Evolutionary conservation across 1,139 yeast species (phyloP).

Genomic region (Lodderomyces jiufengensis): DNA sequence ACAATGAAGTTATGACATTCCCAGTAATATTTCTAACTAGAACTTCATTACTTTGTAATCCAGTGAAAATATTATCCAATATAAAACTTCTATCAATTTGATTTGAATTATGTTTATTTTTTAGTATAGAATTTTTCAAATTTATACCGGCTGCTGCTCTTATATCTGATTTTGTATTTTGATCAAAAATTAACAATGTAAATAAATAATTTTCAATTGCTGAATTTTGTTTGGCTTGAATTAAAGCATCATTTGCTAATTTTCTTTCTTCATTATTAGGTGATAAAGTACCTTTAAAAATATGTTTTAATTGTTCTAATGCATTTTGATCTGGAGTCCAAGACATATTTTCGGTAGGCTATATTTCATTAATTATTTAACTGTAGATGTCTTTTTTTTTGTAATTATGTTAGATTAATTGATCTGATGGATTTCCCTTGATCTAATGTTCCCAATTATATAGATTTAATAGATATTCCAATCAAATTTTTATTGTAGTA

Average conservation of each 20-base stretch:
- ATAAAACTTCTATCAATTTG: slow-evolving; percentile 47
- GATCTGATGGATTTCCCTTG: too few relatives aligned
- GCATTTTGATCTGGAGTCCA: slow-evolving; percentile 67
- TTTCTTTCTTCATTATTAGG: slow-evolving; percentile 50
- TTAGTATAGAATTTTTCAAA: slow-evolving; percentile 68
- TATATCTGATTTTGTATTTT: slow-evolving; percentile 45
- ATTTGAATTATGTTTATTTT: slow-evolving; percentile 19
- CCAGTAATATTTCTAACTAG: slow-evolving; percentile 86
- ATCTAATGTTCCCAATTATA: too few relatives aligned
- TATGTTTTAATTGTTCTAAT: slow-evolving; percentile 57
- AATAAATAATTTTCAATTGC: slow-evolving; percentile 79
- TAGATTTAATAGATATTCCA: too few relatives aligned
- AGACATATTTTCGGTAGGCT: slow-evolving; percentile 16
- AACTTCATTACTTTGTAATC: slow-evolving; percentile 56
- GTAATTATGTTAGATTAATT: too few relatives aligned
- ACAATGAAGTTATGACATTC: slow-evolving; percentile 80
- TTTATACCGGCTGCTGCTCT: slow-evolving; percentile 89
- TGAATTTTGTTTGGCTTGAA: slow-evolving; percentile 63
- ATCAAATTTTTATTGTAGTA: too few relatives aligned
- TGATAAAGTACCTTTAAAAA: slow-evolving; percentile 66
- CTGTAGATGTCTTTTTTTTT: too few relatives aligned
- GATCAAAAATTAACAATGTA: slow-evolving; percentile 52
- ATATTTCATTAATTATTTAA: too few relatives aligned
- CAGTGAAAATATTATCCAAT: slow-evolving; percentile 61
- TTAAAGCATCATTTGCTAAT: slow-evolving; percentile 64